Base-by-base conservation (phyloP, 768 basidiomycete genomes). In the Mycena albidolilacea region DNA sequence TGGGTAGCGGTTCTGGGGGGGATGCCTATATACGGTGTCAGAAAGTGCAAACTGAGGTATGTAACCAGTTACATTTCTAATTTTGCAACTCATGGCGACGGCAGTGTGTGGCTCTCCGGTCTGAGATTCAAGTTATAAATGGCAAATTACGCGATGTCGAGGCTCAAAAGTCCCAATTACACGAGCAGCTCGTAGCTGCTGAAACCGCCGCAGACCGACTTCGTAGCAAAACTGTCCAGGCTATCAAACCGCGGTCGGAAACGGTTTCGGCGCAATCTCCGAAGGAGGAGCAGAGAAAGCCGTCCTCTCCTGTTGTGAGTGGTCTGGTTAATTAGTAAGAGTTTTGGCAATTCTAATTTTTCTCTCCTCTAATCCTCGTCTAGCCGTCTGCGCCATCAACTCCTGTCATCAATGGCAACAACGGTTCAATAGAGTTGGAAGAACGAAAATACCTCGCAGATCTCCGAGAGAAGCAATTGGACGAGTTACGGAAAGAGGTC, bases 291-390 rank as follows among this genome's bases (percentile, higher is more conserved):
- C 81, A 82, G 80, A 80, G 80, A 77, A 85, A 84, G 82, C 86
- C 88, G 82, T 89, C 87, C 84, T 88, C 91, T 86, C 90, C 92
- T 82, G 87, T 84, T 85, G 93, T 93, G 88, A 90, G 93, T 92
- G 87, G 86, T 85, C 86, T 84, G 86, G 83, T 87, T 85, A 85
- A 87, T 86, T 88, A 89, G 90, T 91, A 90, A 89, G 90, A 89
- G 86, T 85, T 83, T 83, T 83, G 81, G 81, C 81, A 81, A 79
- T 84, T 83, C 82, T 85, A 77, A 86, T 84, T 71, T 62, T 78
- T 76, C 23, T 58, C 75, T 76, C 80, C 82, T 85, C 89, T 90
- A 81, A 92, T 85, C 17, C 76, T 39, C 67, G 62, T 76, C 39
- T 79, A 93, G 91, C 87, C 80, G 19, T 78, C 81, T 38, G 75